Evolutionary conservation across 345 rosid genomes (phyloP), one percentile per base, ranked within the genome.

Genomic region (Populus davidiana): DNA sequence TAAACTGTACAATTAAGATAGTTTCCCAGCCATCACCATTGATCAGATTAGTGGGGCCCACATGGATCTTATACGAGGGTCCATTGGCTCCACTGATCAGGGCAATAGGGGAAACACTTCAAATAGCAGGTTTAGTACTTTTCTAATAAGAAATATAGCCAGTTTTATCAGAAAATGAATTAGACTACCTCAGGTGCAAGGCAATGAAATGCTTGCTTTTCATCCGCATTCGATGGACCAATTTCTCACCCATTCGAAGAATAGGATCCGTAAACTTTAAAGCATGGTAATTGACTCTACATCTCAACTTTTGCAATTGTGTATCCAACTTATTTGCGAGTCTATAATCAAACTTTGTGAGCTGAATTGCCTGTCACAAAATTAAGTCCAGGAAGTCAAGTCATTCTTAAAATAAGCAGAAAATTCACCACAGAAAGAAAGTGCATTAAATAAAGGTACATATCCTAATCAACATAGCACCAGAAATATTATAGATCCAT

Each of bases 261-360:
- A 96, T 94, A 77, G 97, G 88, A 83, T 89, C 86, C 23, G 97
- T 91, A 81, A 96, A 96, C 90, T 86, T 91, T 59, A 96, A 88
- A 68, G 97, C 97, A 69, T 94, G 93, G 75, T 91, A 94, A 76
- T 96, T 96, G 61, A 92, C 99, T 88, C 97, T 89, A 80, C 99
- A 96, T 83, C 99, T 90, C 86, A 96, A 79, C 83, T 93, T 93
- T 82, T 96, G 99, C 81, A 96, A 74, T 66, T 94, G 94, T 25
- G 90, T 83, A 79, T 86, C 88, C 90, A 96, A 81, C 84, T 82
- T 96, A 86, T 96, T 96, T 73, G 98, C 87, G 3, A 96, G 95
- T 79, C 99, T 91, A 79, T 94, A 96, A 85, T 96, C 99, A 80
- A 92, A 96, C 85, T 94, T 96, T 69, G 83, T 82, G 43, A 96